Base-by-base conservation (phyloP, 2,329 filamentous ascomycete genomes). In the Diaporthe citri region DNA sequence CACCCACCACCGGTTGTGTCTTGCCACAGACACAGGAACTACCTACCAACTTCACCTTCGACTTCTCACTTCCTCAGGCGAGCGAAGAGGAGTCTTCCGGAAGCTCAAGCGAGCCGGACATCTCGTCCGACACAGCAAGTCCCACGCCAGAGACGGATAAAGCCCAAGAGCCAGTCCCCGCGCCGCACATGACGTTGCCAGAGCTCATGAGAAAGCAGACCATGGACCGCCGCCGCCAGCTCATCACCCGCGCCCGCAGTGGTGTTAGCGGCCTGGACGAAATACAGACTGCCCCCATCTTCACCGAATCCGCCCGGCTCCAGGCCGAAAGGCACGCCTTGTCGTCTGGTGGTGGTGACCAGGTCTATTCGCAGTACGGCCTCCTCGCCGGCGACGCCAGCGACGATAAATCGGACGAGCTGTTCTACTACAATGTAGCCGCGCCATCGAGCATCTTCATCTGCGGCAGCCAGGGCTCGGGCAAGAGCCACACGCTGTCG, bases 381-480 rank as follows among this genome's bases (percentile, higher is more conserved):
- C 78, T 83, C 36, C 67, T 83, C 25, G 81, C 77, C 6, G 81
- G 78, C 46, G 77, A 79, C 51, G 74, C 78, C 34, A 75, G 72
- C 10, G 71, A 31, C 22, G 4, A 12, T 4, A 10, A 48, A 2
- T 34, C 73, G 2, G 82, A 84, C 25, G 79, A 81, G 1, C 79
- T 86, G 0, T 70, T 88, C 0, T 87, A 86, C 56, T 85, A 86
- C 80, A 89, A 89, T 70, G 82, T 88, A 3, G 78, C 86, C 0
- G 81, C 83, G 0, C 91, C 91, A 0, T 90, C 88, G 0, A 92
- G 90, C 22, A 84, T 86, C 5, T 93, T 93, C 81, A 90, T 93
- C 43, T 93, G 91, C 72, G 91, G 91, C 1, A 90, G 89, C 28
- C 91, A 93, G 75, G 91, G 91, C 1, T 91, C 89, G 0, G 91